Evolutionary conservation across 257 asterid genomes (phyloP).

Genomic region (Plantago elongata): DNA sequence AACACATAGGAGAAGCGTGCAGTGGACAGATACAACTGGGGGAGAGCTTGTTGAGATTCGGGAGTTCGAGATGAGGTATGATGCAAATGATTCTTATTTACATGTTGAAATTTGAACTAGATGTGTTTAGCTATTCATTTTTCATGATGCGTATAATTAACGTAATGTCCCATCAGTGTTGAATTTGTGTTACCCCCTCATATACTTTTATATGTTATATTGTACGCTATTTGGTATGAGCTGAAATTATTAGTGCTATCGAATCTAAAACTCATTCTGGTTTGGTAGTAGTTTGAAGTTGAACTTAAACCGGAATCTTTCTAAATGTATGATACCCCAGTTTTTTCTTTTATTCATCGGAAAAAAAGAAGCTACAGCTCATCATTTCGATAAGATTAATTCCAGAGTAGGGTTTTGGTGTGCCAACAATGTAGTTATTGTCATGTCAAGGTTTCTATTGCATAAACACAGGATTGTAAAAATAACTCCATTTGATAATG

Average conservation of each 20-base stretch:
- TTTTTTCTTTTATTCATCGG: too few species aligned
- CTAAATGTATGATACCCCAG: too few species aligned
- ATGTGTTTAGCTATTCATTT: background rate
- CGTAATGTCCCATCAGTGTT: background rate
- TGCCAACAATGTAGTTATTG: too few species aligned
- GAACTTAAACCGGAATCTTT: too few species aligned
- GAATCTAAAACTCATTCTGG: background rate
- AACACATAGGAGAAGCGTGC: slow-evolving; percentile 66
- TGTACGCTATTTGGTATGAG: background rate
- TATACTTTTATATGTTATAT: background rate
- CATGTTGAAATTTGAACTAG: background rate
- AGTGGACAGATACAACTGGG: slow-evolving; percentile 85
- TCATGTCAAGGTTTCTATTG: too few species aligned
- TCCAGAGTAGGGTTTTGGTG: too few species aligned
- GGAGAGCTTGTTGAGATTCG: slow-evolving; percentile 85
- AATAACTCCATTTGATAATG: too few species aligned
- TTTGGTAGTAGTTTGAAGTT: too few species aligned
- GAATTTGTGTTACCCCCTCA: slow-evolving; percentile 6
- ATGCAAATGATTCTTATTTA: slow-evolving; percentile 13
- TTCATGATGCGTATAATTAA: background rate
- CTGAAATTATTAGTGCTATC: background rate
- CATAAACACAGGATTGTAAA: too few species aligned
- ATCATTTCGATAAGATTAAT: too few species aligned
- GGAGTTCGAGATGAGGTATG: slow-evolving; percentile 90
- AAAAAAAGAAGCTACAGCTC: too few species aligned